Evolutionary conservation across 768 basidiomycete genomes (phyloP).

Genomic region (Lactarius pseudohatsudake): DNA sequence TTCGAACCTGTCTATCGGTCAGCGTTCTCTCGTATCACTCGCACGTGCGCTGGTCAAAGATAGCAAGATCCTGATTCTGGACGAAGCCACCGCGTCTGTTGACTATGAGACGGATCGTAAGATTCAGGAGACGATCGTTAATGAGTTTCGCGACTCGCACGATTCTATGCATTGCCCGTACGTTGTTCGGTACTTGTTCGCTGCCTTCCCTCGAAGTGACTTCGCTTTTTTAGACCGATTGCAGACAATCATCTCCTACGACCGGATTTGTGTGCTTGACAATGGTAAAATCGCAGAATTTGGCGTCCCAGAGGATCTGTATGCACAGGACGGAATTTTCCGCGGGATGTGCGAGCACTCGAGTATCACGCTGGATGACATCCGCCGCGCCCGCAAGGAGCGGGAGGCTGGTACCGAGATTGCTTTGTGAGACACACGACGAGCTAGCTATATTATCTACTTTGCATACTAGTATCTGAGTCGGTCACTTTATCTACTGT

Average conservation of each 20-base stretch:
- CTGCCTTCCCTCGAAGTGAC: background rate
- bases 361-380: conserved; percentile 69
- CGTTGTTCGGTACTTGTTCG: conserved; percentile 33
- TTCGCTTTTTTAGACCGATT: conserved; percentile 60
- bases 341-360: conserved; percentile 84
- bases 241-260: conserved; percentile 84
- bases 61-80: conserved; percentile 79
- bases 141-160: conserved; percentile 81
- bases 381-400: conserved; percentile 42
- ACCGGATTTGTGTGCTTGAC: conserved; percentile 86
- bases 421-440: background rate
- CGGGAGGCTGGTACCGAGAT: conserved; percentile 18
- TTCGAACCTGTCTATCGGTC: conserved; percentile 75
- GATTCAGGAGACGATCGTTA: conserved; percentile 87
- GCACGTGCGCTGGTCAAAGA: conserved; percentile 89
- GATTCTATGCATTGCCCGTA: conserved; percentile 83
- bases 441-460: background rate
- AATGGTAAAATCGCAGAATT: conserved; percentile 83
- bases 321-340: conserved; percentile 65
- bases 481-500: too few relatives aligned
- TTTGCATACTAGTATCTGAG: too few relatives aligned
- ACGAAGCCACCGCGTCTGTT: conserved; percentile 89
- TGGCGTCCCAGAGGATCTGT: conserved; percentile 75
- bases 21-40: conserved; percentile 80
- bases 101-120: conserved; percentile 88